Evolutionary conservation across 2,329 filamentous ascomycete species (phyloP), one percentile per base, ranked within the genome.

Genomic region (Tolypocladium endophyticum): DNA sequence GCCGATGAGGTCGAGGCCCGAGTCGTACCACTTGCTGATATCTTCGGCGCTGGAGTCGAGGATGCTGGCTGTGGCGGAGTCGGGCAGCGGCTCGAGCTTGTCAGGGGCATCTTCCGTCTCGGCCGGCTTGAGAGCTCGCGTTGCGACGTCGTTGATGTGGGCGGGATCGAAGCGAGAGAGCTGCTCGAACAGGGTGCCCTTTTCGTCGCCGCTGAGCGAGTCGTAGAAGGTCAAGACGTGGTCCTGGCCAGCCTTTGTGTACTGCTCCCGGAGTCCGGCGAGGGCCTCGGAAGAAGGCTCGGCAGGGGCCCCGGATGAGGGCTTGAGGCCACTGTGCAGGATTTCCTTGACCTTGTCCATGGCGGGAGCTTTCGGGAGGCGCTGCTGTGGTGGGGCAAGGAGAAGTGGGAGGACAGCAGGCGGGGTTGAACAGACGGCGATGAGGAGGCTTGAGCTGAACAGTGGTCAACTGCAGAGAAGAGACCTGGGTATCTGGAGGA

Each of bases 171-270:
- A 91, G 69, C 80, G 81, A 64, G 83, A 82, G 62, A 97, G 83
- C 76, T 97, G 94, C 69, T 88, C 78, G 80, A 86, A 96, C 60
- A 99, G 84, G 11, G 81, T 74, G 53, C 86, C 86, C 78, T 96
- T 90, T 64, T 97, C 91, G 58, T 81, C 74, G 23, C 81, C 76
- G 63, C 80, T 79, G 63, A 99, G 87, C 63, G 87, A 83, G 70
- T 97, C 90, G 79, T 89, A 96, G 76, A 78, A 97, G 60, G 87
- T 81, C 62, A 94, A 87, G 43, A 96, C 82, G 72, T 87, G 93
- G 64, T 86, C 86, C 69, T 87, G 87, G 73, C 97, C 92, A 2
- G 89, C 82, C 61, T 92, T 86, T 62, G 87, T 83, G 66, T 94
- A 81, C 70, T 87, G 88, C 66, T 81, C 79, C 75, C 93, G 87